Percentiles rank a stretch among this genome's conserved stretches.
These are phyloP conservation scores for Fistulinella cinereoalba DNA, from an alignment of 1,284 basidiomycete genomes.

Conservation along the genomic window DNA sequence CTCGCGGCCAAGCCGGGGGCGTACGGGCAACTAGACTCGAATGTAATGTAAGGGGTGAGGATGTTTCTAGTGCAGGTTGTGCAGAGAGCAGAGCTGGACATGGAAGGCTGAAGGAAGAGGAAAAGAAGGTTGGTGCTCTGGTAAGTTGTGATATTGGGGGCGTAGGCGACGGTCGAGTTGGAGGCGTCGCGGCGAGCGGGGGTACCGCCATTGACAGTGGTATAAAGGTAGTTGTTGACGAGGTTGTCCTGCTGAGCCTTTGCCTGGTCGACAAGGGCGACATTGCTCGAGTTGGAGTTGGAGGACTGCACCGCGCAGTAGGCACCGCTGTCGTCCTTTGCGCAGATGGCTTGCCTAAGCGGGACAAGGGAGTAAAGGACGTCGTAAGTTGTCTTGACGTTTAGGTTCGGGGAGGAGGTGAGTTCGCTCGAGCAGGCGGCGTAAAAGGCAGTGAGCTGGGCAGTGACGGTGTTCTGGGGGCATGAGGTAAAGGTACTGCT, in stretches of 20 bases:
- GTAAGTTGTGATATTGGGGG: conserved; percentile 71
- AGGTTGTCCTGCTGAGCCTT: conserved; percentile 16
- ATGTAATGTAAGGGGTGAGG: conserved; percentile 72
- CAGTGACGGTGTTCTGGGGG: conserved; percentile 55
- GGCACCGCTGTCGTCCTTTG: conserved; percentile 63
- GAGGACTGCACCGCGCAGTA: conserved; percentile 59
- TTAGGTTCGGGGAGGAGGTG: conserved; percentile 43
- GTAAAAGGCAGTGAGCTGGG: conserved; percentile 67
- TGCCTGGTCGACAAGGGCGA: conserved; percentile 15
- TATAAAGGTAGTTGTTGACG: conserved; percentile 18
- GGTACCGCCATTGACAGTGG: conserved; percentile 18
- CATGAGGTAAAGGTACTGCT: conserved; percentile 46
- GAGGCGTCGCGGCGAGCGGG: conserved; percentile 30
- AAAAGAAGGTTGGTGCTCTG: conserved; percentile 66
- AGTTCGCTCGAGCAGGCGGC: conserved; percentile 69
- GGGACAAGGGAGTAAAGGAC: conserved; percentile 71
- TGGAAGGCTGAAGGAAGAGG: conserved; percentile 66
- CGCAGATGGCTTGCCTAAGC: conserved; percentile 64
- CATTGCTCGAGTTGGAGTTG: conserved; percentile 17
- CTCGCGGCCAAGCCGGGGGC: conserved; percentile 67
- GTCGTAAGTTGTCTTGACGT: conserved; percentile 71
- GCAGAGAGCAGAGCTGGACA: conserved; percentile 61
- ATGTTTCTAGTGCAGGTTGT: conserved; percentile 76
- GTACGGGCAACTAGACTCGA: conserved; percentile 69
- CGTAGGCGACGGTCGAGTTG: conserved; percentile 33